Conservation (phyloP, 2,329 filamentous ascomycete genomes). For the Alternaria triticina region DNA sequence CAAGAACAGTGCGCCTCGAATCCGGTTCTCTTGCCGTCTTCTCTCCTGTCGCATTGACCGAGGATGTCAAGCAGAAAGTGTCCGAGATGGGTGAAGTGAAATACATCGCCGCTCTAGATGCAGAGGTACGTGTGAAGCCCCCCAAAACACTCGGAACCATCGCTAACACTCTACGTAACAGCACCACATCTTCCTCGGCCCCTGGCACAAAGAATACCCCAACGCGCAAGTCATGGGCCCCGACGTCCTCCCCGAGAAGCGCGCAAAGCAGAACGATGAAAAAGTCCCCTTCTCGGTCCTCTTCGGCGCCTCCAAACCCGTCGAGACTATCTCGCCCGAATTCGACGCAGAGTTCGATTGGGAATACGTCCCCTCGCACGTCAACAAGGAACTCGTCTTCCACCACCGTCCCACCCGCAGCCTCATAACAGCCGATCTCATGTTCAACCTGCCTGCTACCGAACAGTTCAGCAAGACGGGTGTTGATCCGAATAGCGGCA, state of each 20-base stretch:
- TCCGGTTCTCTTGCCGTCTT: conserved; percentile 85
- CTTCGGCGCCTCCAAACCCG: conserved; percentile 52
- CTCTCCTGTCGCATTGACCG: conserved; percentile 86
- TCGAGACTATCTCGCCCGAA: conserved; percentile 68
- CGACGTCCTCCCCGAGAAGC: conserved; percentile 83
- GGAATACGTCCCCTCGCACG: conserved; percentile 81
- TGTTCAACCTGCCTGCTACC: conserved; percentile 87
- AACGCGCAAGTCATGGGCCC: conserved; percentile 80
- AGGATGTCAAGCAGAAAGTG: conserved; percentile 70
- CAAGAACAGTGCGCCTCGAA: conserved; percentile 71
- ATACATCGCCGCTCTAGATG: conserved; percentile 87
- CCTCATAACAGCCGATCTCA: conserved; percentile 84
- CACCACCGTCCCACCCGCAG: conserved; percentile 78
- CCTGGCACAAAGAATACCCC: conserved; percentile 83
- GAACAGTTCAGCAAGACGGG: conserved; percentile 75
- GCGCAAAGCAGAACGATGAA: conserved; percentile 65
- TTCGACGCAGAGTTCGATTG: conserved; percentile 86
- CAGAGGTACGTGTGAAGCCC: conserved; percentile 60
- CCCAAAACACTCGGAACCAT: neutral
- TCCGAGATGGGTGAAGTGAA: conserved; percentile 69
- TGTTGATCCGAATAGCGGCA: conserved; percentile 61
- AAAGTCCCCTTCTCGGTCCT: conserved; percentile 70
- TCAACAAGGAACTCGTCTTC: conserved; percentile 88
- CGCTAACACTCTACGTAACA: conserved; percentile 6
- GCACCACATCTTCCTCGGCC: conserved; percentile 91